A percentile compares a stretch with the other conserved stretches of the same genome.
These are phyloP conservation scores for Groenewaldozyma sp. DNA, from an alignment of 1,139 yeast species.

Conservation along the genomic window DNA sequence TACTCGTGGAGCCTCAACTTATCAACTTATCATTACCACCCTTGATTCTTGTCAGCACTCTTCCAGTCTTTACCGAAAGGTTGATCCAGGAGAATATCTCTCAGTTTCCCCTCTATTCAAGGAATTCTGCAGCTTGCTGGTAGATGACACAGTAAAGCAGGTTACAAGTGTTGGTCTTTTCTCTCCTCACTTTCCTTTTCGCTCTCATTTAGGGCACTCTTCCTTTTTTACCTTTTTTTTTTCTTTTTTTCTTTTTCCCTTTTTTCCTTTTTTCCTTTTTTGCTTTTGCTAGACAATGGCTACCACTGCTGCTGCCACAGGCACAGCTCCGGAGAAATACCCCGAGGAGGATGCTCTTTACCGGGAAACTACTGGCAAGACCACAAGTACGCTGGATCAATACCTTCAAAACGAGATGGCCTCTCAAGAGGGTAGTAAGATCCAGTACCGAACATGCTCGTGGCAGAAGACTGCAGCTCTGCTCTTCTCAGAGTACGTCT, in stretches of 20 bases:
- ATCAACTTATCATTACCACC: no score
- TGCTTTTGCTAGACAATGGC: background rate
- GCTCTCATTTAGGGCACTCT: background rate
- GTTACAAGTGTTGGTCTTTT: background rate
- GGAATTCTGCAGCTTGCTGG: no score
- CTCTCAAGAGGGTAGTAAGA: slow-evolving; percentile 14
- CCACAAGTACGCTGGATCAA: background rate
- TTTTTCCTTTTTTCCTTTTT: background rate
- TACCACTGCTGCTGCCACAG: background rate
- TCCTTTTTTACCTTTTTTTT: background rate
- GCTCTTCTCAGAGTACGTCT: slow-evolving; percentile 50
- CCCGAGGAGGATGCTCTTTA: background rate
- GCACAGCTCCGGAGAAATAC: background rate
- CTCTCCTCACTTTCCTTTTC: background rate
- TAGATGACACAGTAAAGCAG: no score
- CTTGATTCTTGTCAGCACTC: no score
- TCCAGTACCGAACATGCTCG: slow-evolving; percentile 45
- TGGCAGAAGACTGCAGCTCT: slow-evolving; percentile 53
- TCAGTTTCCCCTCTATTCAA: no score
- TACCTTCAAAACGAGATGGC: slow-evolving; percentile 3
- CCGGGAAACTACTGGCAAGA: no score
- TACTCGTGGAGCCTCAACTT: no score
- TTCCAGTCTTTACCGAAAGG: no score
- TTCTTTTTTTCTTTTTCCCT: background rate
- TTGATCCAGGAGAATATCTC: no score